A percentile compares a stretch with the other conserved stretches of the same genome.
These are phyloP conservation scores for Microbotryomycetes sp. DNA, from an alignment of 1,284 basidiomycete species.

Conservation along the genomic window DNA sequence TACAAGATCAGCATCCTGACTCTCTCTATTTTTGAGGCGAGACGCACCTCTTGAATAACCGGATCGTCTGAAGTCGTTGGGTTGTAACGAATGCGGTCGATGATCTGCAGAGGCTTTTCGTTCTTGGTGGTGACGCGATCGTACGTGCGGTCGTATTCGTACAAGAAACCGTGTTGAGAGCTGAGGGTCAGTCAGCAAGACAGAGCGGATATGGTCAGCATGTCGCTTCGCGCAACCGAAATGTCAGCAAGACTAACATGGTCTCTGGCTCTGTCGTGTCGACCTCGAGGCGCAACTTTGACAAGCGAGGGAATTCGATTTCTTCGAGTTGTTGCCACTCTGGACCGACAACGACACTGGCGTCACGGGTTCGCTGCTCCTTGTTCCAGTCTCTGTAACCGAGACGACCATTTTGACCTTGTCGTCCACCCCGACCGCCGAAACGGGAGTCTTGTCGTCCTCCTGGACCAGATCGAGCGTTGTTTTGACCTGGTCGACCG, in stretches of 20 bases:
- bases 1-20: neutral
- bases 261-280: conserved; percentile 68
- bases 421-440: conserved; percentile 10
- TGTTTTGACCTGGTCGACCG: conserved; percentile 31
- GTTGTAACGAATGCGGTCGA: conserved; percentile 96
- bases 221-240: neutral
- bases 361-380: conserved; percentile 89
- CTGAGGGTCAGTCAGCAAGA: conserved; percentile 45
- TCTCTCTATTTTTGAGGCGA: conserved; percentile 3
- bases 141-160: conserved; percentile 89
- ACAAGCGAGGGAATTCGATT: conserved; percentile 89
- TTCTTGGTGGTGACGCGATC: conserved; percentile 93
- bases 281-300: conserved; percentile 86
- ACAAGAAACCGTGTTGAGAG: conserved; percentile 80
- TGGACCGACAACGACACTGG: conserved; percentile 84
- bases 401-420: conserved; percentile 54
- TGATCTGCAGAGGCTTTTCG: conserved; percentile 79
- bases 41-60: conserved; percentile 71
- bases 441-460: conserved; percentile 35
- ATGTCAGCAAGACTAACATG: conserved; percentile 53
- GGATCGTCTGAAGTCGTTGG: conserved; percentile 96
- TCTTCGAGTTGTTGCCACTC: conserved; percentile 95
- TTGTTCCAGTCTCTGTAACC: conserved; percentile 96
- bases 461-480: conserved; percentile 34
- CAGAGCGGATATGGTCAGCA: neutral